phyloP scores from a whole-genome alignment of 139 green algal genomes.

The Parachlorella kessleri region DNA sequence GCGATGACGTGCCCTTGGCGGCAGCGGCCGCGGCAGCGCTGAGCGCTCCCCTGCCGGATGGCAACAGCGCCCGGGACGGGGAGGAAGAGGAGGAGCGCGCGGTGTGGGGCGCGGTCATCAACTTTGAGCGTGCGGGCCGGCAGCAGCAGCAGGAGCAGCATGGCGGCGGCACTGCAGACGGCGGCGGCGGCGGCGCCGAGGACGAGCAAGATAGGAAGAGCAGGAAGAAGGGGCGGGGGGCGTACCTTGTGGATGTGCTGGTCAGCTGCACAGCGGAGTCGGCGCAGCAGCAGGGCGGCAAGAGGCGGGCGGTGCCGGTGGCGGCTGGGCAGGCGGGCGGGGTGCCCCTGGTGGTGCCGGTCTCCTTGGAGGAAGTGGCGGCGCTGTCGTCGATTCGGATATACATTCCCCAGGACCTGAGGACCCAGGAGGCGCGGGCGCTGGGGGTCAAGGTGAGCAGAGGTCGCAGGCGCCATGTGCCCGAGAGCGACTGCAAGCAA shows the following conservation, averaged over 20 bases:
- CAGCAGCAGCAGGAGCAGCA: slow-evolving; percentile 15
- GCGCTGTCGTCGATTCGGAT: slow-evolving; percentile 76
- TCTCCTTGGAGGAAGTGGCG: slow-evolving; percentile 52
- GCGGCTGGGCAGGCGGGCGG: slow-evolving; percentile 9
- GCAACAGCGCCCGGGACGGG: slow-evolving; percentile 9
- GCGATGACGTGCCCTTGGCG: not conserved
- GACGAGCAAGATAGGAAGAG: slow-evolving; percentile 5
- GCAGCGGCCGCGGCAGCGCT: not conserved
- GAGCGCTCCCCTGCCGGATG: not conserved
- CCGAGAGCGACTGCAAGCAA: no score
- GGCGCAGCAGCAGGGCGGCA: not conserved
- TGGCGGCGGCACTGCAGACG: not conserved
- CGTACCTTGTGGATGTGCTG: slow-evolving; percentile 83
- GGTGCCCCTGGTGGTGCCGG: slow-evolving; percentile 54
- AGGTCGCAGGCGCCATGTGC: no score
- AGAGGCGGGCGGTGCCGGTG: slow-evolving; percentile 19
- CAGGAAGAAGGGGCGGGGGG: not conserved
- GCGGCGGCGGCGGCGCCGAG: slow-evolving; percentile 10
- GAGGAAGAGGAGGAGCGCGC: slow-evolving; percentile 23
- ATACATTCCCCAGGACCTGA: slow-evolving; percentile 80
- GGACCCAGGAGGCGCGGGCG: slow-evolving; percentile 38
- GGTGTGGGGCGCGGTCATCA: slow-evolving; percentile 83
- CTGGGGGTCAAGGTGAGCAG: slow-evolving; percentile 8
- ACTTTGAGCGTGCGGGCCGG: slow-evolving; percentile 75
- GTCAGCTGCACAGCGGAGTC: slow-evolving; percentile 44